A percentile compares a stretch with the other conserved stretches of the same genome.
phyloP scores from a whole-genome alignment of 1,139 yeast genomes.

The Suhomyces coccinellae region DNA sequence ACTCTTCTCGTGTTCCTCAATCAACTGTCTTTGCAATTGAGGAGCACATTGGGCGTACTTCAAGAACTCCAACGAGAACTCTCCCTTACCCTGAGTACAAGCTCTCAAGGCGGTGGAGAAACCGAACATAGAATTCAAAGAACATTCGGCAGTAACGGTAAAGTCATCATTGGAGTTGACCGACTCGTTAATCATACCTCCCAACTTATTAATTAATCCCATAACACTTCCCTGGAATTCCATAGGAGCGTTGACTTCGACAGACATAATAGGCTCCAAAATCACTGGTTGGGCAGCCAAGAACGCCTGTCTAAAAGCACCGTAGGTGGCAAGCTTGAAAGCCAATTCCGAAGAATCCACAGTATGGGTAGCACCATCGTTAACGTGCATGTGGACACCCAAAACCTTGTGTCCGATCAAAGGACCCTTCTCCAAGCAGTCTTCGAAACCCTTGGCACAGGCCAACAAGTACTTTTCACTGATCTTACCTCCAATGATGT shows the following conservation, averaged over 20 bases:
- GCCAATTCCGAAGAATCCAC: slow-evolving; percentile 97
- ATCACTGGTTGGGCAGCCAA: slow-evolving; percentile 80
- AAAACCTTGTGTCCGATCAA: slow-evolving; percentile 90
- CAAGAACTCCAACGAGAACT: slow-evolving; percentile 91
- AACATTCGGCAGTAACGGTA: slow-evolving; percentile 90
- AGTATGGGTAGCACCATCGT: slow-evolving; percentile 97
- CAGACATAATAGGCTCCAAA: slow-evolving; percentile 94
- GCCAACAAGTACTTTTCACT: slow-evolving; percentile 94
- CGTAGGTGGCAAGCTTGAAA: slow-evolving; percentile 87
- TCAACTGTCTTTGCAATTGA: slow-evolving; percentile 85
- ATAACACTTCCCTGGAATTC: slow-evolving; percentile 96
- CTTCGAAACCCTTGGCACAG: slow-evolving; percentile 94
- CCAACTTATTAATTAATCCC: slow-evolving; percentile 86
- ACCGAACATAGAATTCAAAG: slow-evolving; percentile 93
- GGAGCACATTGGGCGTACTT: slow-evolving; percentile 90
- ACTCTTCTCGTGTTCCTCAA: slow-evolving; percentile 69
- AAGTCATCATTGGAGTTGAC: slow-evolving; percentile 95
- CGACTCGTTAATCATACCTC: slow-evolving; percentile 91
- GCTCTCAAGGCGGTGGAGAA: slow-evolving; percentile 95
- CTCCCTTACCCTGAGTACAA: slow-evolving; percentile 98
- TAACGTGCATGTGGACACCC: slow-evolving; percentile 89
- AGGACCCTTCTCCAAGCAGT: slow-evolving; percentile 95
- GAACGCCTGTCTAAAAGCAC: slow-evolving; percentile 92
- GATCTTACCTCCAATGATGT: slow-evolving; percentile 94
- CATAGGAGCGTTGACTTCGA: slow-evolving; percentile 88